Percentiles rank a stretch among this genome's conserved stretches.
These are phyloP conservation scores for Rhizoclosmatium globosum DNA, from an alignment of 192 early-diverging fungal species.

Conservation along the genomic window DNA sequence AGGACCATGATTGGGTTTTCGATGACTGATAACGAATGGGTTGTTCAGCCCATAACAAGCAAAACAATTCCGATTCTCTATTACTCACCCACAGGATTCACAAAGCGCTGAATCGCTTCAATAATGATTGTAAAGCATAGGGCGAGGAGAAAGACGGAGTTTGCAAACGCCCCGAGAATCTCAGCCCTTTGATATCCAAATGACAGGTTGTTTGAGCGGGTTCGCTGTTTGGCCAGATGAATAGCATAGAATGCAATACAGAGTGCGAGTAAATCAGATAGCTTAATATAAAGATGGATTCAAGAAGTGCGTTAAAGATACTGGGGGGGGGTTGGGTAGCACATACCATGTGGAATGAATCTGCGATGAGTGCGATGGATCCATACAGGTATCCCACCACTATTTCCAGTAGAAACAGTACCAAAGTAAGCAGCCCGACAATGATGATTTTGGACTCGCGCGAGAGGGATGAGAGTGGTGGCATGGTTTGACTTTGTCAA, in stretches of 20 bases:
- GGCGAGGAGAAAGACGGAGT: constrained; percentile 89
- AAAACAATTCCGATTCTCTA: constrained; percentile 79
- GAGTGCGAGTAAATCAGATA: constrained; percentile 55
- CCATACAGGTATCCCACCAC: constrained; percentile 77
- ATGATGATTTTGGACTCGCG: background rate
- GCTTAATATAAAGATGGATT: constrained; percentile 11
- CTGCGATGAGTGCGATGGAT: constrained; percentile 87
- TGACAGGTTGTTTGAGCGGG: constrained; percentile 70
- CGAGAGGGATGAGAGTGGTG: background rate
- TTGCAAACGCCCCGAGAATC: constrained; percentile 90
- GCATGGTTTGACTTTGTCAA: background rate
- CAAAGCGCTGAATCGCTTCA: constrained; percentile 85
- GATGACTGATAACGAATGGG: constrained; percentile 53
- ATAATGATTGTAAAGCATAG: constrained; percentile 91
- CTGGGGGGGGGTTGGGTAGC: background rate
- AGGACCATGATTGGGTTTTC: constrained; percentile 77
- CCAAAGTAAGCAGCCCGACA: background rate
- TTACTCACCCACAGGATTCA: constrained; percentile 64
- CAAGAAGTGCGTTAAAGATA: background rate
- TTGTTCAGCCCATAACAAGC: constrained; percentile 75
- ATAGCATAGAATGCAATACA: constrained; percentile 86
- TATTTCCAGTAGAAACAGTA: constrained; percentile 84
- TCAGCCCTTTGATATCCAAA: constrained; percentile 94
- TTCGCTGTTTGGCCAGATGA: constrained; percentile 67
- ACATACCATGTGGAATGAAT: constrained; percentile 88